phyloP scores from a whole-genome alignment of 495 filamentous ascomycete species.

The Lophium mytilinum region DNA sequence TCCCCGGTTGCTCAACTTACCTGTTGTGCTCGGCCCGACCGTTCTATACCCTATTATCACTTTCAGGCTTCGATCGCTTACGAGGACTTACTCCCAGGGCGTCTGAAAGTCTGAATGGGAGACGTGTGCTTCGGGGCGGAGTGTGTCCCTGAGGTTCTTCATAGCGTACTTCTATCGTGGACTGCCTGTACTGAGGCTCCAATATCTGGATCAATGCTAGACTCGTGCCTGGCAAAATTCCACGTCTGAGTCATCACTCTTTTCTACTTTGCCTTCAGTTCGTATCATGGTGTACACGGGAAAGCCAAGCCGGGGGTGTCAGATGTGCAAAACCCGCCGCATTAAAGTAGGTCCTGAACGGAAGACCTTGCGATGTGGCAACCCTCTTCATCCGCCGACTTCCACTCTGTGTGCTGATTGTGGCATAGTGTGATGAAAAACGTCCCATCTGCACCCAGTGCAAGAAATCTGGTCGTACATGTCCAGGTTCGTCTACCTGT shows the following conservation, averaged over 20 bases:
- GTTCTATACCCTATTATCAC: neutral
- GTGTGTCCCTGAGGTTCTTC: neutral
- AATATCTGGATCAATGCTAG: neutral
- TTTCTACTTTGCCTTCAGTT: neutral
- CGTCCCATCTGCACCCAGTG: conserved; percentile 29
- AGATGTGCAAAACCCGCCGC: conserved; percentile 27
- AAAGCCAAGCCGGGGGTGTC: conserved; percentile 28
- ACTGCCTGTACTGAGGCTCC: neutral
- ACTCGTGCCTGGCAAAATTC: neutral
- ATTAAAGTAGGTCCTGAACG: conserved; percentile 26
- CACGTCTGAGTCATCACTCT: neutral
- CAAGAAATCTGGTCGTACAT: conserved; percentile 22
- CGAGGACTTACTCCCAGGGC: neutral
- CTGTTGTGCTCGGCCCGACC: neutral
- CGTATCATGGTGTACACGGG: conserved; percentile 29
- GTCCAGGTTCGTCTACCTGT: conserved; percentile 11
- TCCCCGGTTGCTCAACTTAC: neutral
- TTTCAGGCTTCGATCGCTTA: neutral
- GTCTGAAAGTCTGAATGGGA: neutral
- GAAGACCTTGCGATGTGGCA: conserved; percentile 1
- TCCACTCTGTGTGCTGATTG: conserved; percentile 4
- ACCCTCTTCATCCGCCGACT: neutral
- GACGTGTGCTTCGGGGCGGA: conserved; percentile 3
- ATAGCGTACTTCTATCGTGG: neutral
- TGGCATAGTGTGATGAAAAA: conserved; percentile 28